A percentile compares a stretch with the other conserved stretches of the same genome.
Conservation (phyloP, 83 land plant genomes). For the Diphasiastrum complanatum region DNA sequence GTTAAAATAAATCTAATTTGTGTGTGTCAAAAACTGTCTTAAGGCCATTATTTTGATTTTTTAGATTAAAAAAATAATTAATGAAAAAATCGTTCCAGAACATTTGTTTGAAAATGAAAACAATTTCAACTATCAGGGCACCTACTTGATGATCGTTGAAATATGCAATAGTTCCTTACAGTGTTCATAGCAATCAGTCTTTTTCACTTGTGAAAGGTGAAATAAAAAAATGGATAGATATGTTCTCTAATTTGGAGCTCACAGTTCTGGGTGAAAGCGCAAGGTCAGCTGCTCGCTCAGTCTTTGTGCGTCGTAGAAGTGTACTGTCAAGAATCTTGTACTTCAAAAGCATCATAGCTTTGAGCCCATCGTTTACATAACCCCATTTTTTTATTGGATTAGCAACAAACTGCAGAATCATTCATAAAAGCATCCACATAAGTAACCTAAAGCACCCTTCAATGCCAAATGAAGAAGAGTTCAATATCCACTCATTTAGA, state of each 20-base stretch:
- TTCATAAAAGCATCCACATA: neutral
- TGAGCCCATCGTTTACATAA: conserved; percentile 27
- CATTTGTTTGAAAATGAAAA: neutral
- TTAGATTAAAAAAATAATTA: too few relatives aligned
- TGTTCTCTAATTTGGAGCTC: conserved; percentile 26
- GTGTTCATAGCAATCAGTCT: neutral
- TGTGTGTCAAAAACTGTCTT: too few relatives aligned
- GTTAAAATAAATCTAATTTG: too few relatives aligned
- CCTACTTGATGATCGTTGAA: too few relatives aligned
- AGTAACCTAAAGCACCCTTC: too few relatives aligned
- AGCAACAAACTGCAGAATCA: conserved; percentile 44
- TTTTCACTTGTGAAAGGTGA: neutral
- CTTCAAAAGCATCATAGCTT: conserved; percentile 62
- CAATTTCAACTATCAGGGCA: neutral
- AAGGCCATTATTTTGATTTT: too few relatives aligned
- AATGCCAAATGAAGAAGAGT: neutral
- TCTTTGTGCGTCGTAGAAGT: conserved; percentile 72
- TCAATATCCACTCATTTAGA: too few relatives aligned
- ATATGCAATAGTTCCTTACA: too few relatives aligned
- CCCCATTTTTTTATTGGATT: conserved; percentile 61
- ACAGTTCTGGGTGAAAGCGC: conserved; percentile 89
- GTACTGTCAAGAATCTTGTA: conserved; percentile 51
- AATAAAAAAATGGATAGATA: neutral
- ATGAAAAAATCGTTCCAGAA: too few relatives aligned
- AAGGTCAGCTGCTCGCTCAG: conserved; percentile 85